Evolutionary conservation across 768 basidiomycete species (phyloP).

Genomic region (Porpolomopsis calyptriformis): DNA sequence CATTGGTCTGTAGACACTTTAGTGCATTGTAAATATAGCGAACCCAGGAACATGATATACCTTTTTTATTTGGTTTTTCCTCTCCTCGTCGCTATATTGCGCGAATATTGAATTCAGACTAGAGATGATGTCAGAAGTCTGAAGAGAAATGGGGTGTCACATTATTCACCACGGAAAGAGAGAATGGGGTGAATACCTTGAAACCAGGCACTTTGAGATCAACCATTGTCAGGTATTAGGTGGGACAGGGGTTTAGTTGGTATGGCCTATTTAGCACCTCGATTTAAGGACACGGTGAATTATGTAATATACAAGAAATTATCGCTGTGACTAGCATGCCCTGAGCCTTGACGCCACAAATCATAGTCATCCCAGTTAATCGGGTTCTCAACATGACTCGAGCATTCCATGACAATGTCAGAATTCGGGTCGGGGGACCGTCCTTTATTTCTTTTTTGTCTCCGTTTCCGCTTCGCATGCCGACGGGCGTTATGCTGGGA

Average conservation of each 20-base stretch:
- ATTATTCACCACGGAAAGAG: too few species aligned
- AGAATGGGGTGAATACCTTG: conserved; percentile 34
- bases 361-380: neutral
- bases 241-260: too few species aligned
- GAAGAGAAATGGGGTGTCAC: neutral
- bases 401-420: neutral
- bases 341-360: neutral
- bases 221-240: too few species aligned
- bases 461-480: conserved; percentile 11
- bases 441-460: conserved; percentile 3
- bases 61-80: conserved; percentile 65
- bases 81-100: conserved; percentile 48
- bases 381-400: neutral
- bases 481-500: conserved; percentile 5
- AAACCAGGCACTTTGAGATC: conserved; percentile 64
- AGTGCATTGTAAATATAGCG: neutral
- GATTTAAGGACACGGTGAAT: too few species aligned
- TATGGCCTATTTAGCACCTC: too few species aligned
- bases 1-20: conserved; percentile 50
- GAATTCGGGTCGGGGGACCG: neutral
- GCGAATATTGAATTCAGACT: conserved; percentile 43
- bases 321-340: too few species aligned
- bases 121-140: conserved; percentile 63
- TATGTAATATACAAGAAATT: too few species aligned
- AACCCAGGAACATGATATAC: conserved; percentile 22